Evolutionary conservation across 1,139 yeast species (phyloP), one percentile per base, ranked within the genome.

Genomic region (Kurtzmaniella quercitrusa): DNA sequence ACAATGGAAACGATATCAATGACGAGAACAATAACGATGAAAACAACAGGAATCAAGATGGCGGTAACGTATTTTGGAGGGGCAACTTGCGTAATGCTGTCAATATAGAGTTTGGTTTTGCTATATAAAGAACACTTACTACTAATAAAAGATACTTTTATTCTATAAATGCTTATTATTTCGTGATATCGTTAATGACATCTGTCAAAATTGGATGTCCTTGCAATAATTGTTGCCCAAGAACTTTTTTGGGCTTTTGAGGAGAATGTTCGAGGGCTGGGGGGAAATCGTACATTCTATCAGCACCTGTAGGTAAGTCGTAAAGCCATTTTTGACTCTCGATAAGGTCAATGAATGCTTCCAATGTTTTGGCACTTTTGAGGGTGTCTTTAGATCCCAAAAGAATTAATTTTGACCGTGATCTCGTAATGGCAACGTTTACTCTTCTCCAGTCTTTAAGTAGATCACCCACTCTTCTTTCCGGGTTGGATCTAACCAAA

Each of bases 401-500:
- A 15, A 93, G 77, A 20, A 94, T 76, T 40, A 94, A 74, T 61
- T 94, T 94, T 14, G 85, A 75, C 58, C 80, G 84, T 0, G 98
- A 94, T 48, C 99, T 72, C 0, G 98, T 93, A 54, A 94, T 82
- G 0, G 98, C 95, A 33, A 94, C 98, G 61, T 93, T 93, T 41
- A 94, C 76, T 48, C 98, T 74, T 50, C 98, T 72, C 93, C 97
- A 85, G 54, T 93, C 98, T 47, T 77, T 80, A 34, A 93, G 65
- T 42, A 93, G 68, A 35, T 86, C 88, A 1, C 98, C 98, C 1
- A 86, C 81, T 42, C 71, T 73, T 12, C 73, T 69, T n/a, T 77
- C 76, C 2, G 68, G 66, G 56, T 91, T 93, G 2, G 96, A 84
- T 38, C 96, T 71, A 3, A 91, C 98, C 50, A 93, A 65, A 1